phyloP scores from a whole-genome alignment of 1,284 basidiomycete genomes.

The Rhodotorula glutinis region DNA sequence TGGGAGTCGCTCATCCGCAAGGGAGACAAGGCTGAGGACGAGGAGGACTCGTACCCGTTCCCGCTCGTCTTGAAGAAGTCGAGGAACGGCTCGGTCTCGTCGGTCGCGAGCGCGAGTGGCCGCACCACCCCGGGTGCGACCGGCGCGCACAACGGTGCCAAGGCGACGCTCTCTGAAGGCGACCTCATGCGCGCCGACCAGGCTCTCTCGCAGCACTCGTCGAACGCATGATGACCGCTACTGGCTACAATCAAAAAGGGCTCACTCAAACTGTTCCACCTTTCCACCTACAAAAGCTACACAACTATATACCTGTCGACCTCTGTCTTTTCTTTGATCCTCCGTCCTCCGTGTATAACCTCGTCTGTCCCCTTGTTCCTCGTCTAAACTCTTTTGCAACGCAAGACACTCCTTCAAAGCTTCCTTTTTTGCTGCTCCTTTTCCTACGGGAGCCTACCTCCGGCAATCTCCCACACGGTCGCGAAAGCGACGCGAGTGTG shows the following conservation, averaged over 20 bases:
- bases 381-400: not conserved
- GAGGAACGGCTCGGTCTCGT: conserved; percentile 63
- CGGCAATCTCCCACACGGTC: conserved; percentile 21
- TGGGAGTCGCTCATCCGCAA: conserved; percentile 23
- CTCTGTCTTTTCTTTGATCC: too few species aligned
- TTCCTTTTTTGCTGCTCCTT: too few species aligned
- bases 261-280: not conserved
- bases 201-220: conserved; percentile 55
- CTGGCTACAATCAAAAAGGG: not conserved
- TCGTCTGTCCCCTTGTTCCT: not conserved
- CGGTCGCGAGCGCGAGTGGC: conserved; percentile 63
- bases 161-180: conserved; percentile 70
- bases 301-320: not conserved
- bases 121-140: conserved; percentile 77
- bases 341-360: not conserved
- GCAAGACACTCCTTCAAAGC: not conserved
- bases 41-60: conserved; percentile 87
- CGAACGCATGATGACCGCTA: not conserved
- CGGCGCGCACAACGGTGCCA: conserved; percentile 47
- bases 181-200: conserved; percentile 80
- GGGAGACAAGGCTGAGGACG: conserved; percentile 60
- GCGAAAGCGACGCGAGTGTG: conserved; percentile 45
- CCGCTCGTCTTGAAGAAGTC: conserved; percentile 56
- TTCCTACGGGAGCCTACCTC: not conserved
- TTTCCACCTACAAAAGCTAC: not conserved